phyloP scores from a whole-genome alignment of 306 rosid genomes.

The Lablab purpureus region DNA sequence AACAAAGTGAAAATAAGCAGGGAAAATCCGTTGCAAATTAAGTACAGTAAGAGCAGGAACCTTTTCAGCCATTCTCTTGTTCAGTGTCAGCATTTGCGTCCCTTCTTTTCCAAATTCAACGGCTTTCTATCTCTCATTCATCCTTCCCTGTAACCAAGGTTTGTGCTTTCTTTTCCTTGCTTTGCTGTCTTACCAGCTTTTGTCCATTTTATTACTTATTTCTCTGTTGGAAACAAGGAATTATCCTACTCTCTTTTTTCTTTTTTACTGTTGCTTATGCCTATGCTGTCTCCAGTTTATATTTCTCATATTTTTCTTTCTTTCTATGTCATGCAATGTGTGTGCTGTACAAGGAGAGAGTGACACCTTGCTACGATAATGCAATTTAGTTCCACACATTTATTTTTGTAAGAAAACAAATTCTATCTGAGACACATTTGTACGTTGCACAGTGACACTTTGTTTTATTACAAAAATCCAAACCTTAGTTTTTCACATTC shows the following conservation, averaged over 20 bases:
- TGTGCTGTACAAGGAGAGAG: not conserved
- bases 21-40: not conserved
- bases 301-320: not conserved
- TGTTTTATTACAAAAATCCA: too few relatives aligned
- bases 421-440: too few relatives aligned
- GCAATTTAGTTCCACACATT: not conserved
- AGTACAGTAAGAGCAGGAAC: not conserved
- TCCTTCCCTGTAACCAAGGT: not conserved
- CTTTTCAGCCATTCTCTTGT: not conserved
- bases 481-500: too few relatives aligned
- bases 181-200: constrained; percentile 9
- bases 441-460: too few relatives aligned
- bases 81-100: constrained; percentile 6
- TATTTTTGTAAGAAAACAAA: too few relatives aligned
- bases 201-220: not conserved
- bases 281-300: not conserved
- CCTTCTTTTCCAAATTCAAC: constrained; percentile 8
- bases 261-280: constrained; percentile 5
- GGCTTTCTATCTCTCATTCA: constrained; percentile 1
- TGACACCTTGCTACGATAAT: not conserved
- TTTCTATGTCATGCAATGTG: not conserved
- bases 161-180: not conserved
- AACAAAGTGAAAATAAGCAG: not conserved
- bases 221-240: constrained; percentile 25
- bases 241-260: not conserved